Evolutionary conservation across 2,329 filamentous ascomycete species (phyloP).

Genomic region (Diaporthe citri): DNA sequence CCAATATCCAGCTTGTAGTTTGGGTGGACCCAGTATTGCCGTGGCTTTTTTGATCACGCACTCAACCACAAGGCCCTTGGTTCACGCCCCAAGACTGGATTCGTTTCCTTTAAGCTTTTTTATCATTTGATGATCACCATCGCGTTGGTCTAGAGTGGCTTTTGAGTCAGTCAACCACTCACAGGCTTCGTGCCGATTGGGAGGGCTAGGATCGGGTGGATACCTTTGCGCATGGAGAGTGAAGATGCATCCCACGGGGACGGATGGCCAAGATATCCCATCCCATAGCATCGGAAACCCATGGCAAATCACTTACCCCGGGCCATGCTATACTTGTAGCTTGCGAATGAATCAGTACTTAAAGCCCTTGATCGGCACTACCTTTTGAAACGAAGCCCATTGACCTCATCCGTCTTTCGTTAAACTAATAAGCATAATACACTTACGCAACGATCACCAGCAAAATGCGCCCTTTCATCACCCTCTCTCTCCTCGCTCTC

Average conservation of each 20-base stretch:
- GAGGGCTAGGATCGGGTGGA: not conserved
- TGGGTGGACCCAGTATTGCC: too few relatives aligned
- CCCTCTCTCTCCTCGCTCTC: slow-evolving; percentile 1
- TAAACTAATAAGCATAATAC: not conserved
- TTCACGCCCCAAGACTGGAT: not conserved
- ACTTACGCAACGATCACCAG: not conserved
- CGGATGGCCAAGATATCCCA: not conserved
- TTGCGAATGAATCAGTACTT: not conserved
- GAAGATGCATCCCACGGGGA: not conserved
- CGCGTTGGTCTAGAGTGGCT: not conserved
- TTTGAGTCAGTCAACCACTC: slow-evolving; percentile 1
- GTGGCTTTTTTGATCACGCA: too few relatives aligned
- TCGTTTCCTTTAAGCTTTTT: not conserved
- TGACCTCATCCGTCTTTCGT: not conserved
- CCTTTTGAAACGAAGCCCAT: too few relatives aligned
- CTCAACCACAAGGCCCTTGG: not conserved
- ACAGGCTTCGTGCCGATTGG: not conserved
- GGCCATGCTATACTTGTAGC: not conserved
- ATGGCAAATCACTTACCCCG: not conserved
- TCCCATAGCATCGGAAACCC: not conserved
- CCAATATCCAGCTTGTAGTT: too few relatives aligned
- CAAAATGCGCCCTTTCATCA: slow-evolving; percentile 9
- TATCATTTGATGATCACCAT: not conserved
- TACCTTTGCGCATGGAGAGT: not conserved
- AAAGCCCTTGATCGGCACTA: not conserved